phyloP scores from a whole-genome alignment of 192 early-diverging fungal genomes.

The Rhizoclosmatium globosum region DNA sequence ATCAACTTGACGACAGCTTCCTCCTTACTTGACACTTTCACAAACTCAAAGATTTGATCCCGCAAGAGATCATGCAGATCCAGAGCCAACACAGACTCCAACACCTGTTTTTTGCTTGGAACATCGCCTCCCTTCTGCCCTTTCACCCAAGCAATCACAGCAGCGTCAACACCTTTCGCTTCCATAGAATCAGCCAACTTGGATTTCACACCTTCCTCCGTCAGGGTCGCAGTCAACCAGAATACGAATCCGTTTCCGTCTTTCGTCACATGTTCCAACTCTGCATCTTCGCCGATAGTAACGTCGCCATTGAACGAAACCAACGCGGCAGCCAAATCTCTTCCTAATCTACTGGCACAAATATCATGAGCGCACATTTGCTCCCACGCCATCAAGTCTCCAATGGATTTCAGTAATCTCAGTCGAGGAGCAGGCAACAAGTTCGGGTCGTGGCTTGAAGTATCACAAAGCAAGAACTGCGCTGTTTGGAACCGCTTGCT shows the following conservation, averaged over 20 bases:
- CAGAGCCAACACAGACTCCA: slow-evolving; percentile 5
- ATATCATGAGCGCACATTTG: slow-evolving; percentile 58
- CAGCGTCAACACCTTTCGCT: neutral
- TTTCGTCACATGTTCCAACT: slow-evolving; percentile 24
- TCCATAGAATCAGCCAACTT: slow-evolving; percentile 1
- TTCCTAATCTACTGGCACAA: slow-evolving; percentile 31
- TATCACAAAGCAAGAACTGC: slow-evolving; percentile 60
- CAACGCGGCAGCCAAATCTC: slow-evolving; percentile 42
- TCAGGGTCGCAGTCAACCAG: slow-evolving; percentile 29
- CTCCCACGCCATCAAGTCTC: slow-evolving; percentile 50
- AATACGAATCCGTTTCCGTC: slow-evolving; percentile 42
- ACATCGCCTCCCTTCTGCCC: neutral
- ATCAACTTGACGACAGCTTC: slow-evolving; percentile 1
- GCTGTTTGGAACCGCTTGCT: slow-evolving; percentile 54
- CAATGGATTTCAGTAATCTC: slow-evolving; percentile 36
- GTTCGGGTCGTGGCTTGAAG: slow-evolving; percentile 47
- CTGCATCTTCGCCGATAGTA: neutral
- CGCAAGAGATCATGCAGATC: slow-evolving; percentile 24
- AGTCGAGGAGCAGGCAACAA: slow-evolving; percentile 33
- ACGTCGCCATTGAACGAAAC: neutral
- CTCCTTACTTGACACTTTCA: slow-evolving; percentile 21
- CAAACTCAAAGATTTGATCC: slow-evolving; percentile 29
- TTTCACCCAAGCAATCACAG: slow-evolving; percentile 17
- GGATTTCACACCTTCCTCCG: neutral
- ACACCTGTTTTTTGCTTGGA: slow-evolving; percentile 7